Conservation (phyloP, 257 asterid species). For the Thymus mandschuricus region DNA sequence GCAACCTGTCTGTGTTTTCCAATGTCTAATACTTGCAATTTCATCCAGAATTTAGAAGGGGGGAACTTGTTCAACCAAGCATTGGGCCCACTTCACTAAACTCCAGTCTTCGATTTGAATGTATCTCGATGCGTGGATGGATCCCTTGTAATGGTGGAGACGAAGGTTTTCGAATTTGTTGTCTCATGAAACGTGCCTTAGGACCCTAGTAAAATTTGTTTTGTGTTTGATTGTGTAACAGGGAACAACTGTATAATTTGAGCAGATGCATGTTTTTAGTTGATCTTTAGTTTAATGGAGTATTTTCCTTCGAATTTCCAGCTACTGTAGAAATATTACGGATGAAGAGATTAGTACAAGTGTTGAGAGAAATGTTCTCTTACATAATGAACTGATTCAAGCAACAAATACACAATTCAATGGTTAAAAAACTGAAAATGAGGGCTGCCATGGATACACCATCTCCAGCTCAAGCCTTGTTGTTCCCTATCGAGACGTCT, state of each 20-base stretch:
- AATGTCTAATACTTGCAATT: constrained; percentile 27
- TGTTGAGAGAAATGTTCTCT: too few species aligned
- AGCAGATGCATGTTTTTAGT: too few species aligned
- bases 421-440: not conserved
- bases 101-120: not conserved
- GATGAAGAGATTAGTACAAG: not conserved
- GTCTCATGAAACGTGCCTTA: not conserved
- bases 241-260: too few species aligned
- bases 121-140: not conserved
- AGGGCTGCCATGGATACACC: not conserved
- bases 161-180: not conserved
- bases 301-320: not conserved
- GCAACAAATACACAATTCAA: not conserved
- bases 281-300: not conserved
- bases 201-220: too few species aligned
- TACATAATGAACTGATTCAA: too few species aligned
- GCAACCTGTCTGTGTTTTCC: not conserved
- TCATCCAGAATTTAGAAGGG: constrained; percentile 41
- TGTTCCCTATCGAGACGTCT: not conserved
- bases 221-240: too few species aligned
- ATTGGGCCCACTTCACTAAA: constrained; percentile 25
- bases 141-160: not conserved
- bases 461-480: constrained; percentile 18
- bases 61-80: constrained; percentile 43
- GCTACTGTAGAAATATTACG: not conserved